Evolutionary conservation across 495 filamentous ascomycete genomes (phyloP), one percentile per base, ranked within the genome.

Genomic region (Aspergillus cristatus): DNA sequence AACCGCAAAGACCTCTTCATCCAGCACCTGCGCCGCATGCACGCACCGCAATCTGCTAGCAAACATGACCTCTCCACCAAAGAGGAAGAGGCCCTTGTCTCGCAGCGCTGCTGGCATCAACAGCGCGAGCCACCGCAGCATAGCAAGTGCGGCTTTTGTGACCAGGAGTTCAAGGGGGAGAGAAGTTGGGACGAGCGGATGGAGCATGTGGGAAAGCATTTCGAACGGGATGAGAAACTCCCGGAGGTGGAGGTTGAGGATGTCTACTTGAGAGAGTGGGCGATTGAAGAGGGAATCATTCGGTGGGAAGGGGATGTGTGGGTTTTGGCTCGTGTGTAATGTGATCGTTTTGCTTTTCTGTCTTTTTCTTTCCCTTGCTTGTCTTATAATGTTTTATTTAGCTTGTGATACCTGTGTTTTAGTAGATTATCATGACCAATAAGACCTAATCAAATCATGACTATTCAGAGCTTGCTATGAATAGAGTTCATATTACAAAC

Each of bases 1-100:
- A 91, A 93, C 60, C 81, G 88, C 45, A 95, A 94, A 54, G 88
- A 95, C 46, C 76, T 95, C 16, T 94, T 89, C 68, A 90, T 82
- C 0, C 88, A 95, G 48, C 90, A 97, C 50, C 68, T 93, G 7
- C 81, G 87, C n/a, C 83, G 90, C 32, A 94, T 95, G 89, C 90
- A 97, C 50, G 67, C 70, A 0, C 75, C 78, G 2, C 70, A 56
- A 58, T 28, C 18, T 46, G 20, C 46, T 58, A 51, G 45, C 60
- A 59, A 55, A 51, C 41, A 1, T 51, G 20, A 50, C 41, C 70
- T 68, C 43, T 54, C 68, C 28, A 53, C 63, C 6, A 64, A 55
- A 14, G 57, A 66, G 74, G 13, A 39, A 51, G 22, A 47, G 40
- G 25, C 46, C 77, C n/a, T 63, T 1, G 63, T 81, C 10, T 75